Evolutionary conservation across 768 basidiomycete genomes (phyloP).

Genomic region (Panaeolus cyanescens): DNA sequence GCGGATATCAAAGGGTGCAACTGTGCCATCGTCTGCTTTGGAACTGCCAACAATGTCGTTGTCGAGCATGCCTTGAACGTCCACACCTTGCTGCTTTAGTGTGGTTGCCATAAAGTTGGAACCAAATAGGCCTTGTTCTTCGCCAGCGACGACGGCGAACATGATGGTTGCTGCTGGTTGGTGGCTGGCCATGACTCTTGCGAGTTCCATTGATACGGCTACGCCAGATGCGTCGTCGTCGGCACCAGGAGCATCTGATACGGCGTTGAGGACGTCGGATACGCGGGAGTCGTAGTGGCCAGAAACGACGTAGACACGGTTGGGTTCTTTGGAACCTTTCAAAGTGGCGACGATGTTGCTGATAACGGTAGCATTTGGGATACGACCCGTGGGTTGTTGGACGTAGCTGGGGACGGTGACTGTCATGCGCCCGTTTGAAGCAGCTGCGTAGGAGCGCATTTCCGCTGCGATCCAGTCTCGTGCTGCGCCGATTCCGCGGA

Average conservation of each 20-base stretch:
- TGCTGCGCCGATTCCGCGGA: slow-evolving; percentile 55
- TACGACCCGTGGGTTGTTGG: slow-evolving; percentile 34
- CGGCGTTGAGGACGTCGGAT: slow-evolving; percentile 38
- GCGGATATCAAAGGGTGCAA: slow-evolving; percentile 49
- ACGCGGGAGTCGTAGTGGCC: slow-evolving; percentile 58
- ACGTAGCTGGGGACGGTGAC: slow-evolving; percentile 48
- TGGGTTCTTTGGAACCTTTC: slow-evolving; percentile 46
- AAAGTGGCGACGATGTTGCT: slow-evolving; percentile 55
- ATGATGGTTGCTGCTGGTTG: slow-evolving; percentile 51
- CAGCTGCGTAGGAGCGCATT: slow-evolving; percentile 38
- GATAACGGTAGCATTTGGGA: slow-evolving; percentile 46
- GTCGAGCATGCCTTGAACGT: slow-evolving; percentile 59
- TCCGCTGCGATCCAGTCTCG: slow-evolving; percentile 55
- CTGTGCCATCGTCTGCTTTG: slow-evolving; percentile 46
- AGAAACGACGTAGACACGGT: slow-evolving; percentile 53
- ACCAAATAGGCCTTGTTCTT: slow-evolving; percentile 55
- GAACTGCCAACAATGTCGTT: slow-evolving; percentile 60
- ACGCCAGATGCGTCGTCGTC: slow-evolving; percentile 59
- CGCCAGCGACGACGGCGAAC: slow-evolving; percentile 51
- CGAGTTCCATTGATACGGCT: slow-evolving; percentile 55
- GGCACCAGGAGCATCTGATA: slow-evolving; percentile 51
- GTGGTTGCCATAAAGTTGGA: slow-evolving; percentile 47
- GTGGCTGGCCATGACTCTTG: slow-evolving; percentile 51
- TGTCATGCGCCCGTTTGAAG: slow-evolving; percentile 42
- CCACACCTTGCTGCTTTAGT: slow-evolving; percentile 40